These are phyloP conservation scores for Leavenworthia alabamica DNA, from an alignment of 345 rosid genomes.

Conservation along the genomic window DNA sequence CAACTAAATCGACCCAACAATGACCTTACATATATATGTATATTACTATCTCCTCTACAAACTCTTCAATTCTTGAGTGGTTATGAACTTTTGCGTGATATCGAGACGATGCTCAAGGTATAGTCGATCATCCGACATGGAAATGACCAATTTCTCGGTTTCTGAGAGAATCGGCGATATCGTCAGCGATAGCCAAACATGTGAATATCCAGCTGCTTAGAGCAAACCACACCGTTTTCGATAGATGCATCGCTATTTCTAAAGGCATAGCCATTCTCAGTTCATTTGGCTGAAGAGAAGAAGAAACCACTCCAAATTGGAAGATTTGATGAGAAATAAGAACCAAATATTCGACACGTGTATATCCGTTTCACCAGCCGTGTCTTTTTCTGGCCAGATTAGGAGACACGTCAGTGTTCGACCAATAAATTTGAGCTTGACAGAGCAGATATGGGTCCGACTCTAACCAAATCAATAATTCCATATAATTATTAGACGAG, in stretches of 20 bases:
- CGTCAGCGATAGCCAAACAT: constrained; percentile 77
- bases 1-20: constrained; percentile 9
- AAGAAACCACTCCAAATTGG: too few relatives aligned
- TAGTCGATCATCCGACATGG: constrained; percentile 43
- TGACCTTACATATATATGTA: background rate
- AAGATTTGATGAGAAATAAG: too few relatives aligned
- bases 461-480: too few relatives aligned
- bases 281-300: too few relatives aligned
- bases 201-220: constrained; percentile 68
- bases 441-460: too few relatives aligned
- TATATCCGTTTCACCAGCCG: background rate
- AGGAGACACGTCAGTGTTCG: constrained; percentile 20
- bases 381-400: constrained; percentile 22
- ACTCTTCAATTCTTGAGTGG: background rate
- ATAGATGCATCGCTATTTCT: constrained; percentile 49
- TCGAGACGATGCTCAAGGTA: background rate
- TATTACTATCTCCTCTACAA: background rate
- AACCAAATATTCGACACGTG: too few relatives aligned
- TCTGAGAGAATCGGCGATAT: constrained; percentile 63
- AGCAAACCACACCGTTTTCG: constrained; percentile 62
- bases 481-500: too few relatives aligned
- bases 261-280: constrained; percentile 61
- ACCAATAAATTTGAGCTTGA: constrained; percentile 4
- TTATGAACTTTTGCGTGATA: background rate
- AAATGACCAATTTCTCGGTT: constrained; percentile 59